Percentiles rank a stretch among this genome's conserved stretches.
phyloP scores from a whole-genome alignment of 768 basidiomycete genomes.

The Cystobasidium onofrii region DNA sequence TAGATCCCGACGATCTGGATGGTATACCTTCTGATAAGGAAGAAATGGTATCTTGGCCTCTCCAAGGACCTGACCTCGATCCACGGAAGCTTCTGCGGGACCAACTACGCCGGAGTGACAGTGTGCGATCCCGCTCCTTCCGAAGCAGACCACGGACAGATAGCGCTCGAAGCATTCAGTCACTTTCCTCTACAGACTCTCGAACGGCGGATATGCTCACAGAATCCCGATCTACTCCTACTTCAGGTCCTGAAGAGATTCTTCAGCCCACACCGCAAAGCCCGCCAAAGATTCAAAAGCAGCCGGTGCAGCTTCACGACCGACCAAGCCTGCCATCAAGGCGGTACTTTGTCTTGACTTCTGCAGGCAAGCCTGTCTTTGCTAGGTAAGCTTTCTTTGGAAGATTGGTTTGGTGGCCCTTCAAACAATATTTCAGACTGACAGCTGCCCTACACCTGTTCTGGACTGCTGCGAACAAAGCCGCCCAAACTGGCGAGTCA shows the following conservation, averaged over 20 bases:
- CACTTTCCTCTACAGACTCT: neutral
- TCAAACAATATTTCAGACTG: too few relatives aligned
- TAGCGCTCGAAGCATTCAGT: neutral
- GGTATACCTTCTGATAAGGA: neutral
- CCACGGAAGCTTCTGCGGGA: conserved; percentile 18
- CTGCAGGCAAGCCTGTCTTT: conserved; percentile 97
- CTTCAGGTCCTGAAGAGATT: too few relatives aligned
- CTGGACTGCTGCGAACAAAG: too few relatives aligned
- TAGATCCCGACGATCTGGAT: neutral
- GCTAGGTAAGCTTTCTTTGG: conserved; percentile 61
- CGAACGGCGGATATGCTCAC: neutral
- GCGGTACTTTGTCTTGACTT: conserved; percentile 76
- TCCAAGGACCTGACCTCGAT: neutral
- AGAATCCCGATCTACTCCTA: neutral
- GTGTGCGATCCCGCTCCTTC: neutral
- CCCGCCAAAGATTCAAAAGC: neutral
- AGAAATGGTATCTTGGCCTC: conserved; percentile 4
- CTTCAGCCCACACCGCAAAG: too few relatives aligned
- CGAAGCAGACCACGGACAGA: neutral
- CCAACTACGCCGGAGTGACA: conserved; percentile 23
- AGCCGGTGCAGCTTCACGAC: neutral
- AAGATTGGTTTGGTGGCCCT: too few relatives aligned
- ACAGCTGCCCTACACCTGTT: too few relatives aligned
- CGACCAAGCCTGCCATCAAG: neutral
- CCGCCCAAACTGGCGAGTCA: neutral